A percentile compares a stretch with the other conserved stretches of the same genome.
Evolutionary conservation across 2,329 filamentous ascomycete genomes (phyloP).

Genomic region (Diaporthe sp.): DNA sequence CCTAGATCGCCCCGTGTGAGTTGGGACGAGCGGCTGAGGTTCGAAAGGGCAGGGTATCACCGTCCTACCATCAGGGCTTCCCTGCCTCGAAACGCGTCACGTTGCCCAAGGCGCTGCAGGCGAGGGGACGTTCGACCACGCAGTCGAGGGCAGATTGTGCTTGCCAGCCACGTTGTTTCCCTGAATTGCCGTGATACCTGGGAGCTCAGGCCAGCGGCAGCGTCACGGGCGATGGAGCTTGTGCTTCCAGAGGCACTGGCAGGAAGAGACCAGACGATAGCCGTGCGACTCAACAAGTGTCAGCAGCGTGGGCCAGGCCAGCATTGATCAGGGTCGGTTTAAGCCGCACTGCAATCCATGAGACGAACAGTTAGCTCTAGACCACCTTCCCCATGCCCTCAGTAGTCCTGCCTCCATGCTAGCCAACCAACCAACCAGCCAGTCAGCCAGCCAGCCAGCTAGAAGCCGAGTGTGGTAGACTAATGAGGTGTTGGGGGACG

Average conservation of each 20-base stretch:
- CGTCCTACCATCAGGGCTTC: not conserved
- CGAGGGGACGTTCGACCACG: not conserved
- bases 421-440: not conserved
- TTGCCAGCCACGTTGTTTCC: not conserved
- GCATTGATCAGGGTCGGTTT: constrained; percentile 29
- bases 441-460: not conserved
- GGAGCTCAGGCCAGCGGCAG: not conserved
- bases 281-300: constrained; percentile 20
- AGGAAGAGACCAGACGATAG: constrained; percentile 18
- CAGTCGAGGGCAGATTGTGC: constrained; percentile 9
- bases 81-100: constrained; percentile 21
- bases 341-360: constrained; percentile 19
- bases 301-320: constrained; percentile 14
- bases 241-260: not conserved
- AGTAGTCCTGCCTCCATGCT: not conserved
- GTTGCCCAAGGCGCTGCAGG: constrained; percentile 13
- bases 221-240: not conserved
- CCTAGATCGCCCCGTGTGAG: not conserved
- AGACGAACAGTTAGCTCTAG: constrained; percentile 27
- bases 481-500: not conserved
- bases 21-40: constrained; percentile 22
- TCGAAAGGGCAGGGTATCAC: not conserved
- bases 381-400: not conserved
- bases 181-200: constrained; percentile 7
- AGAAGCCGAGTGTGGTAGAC: constrained; percentile 11